A percentile compares a stretch with the other conserved stretches of the same genome.
phyloP scores from a whole-genome alignment of 169 alveolate genomes.

The Plasmodium cynomolgi region DNA sequence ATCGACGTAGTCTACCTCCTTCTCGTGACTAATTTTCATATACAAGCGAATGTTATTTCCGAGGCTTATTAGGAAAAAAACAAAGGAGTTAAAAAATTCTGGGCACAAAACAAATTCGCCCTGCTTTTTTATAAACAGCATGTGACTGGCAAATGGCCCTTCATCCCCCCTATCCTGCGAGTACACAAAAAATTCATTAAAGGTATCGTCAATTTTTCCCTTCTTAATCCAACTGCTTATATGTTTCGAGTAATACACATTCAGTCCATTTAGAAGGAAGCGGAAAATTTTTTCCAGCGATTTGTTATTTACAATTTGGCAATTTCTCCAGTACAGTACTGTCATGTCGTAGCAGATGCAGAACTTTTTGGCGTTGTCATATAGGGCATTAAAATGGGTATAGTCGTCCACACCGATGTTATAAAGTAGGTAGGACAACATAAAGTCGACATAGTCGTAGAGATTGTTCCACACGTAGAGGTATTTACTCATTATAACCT shows the following conservation, averaged over 20 bases:
- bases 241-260: constrained; percentile 66
- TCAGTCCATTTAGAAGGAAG: constrained; percentile 43
- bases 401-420: constrained; percentile 39
- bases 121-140: constrained; percentile 30
- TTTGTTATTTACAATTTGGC: constrained; percentile 41
- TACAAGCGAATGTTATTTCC: constrained; percentile 66
- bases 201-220: constrained; percentile 54
- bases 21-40: constrained; percentile 69
- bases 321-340: constrained; percentile 63
- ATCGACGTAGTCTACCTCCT: constrained; percentile 49
- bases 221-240: constrained; percentile 71
- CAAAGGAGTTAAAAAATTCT: constrained; percentile 68
- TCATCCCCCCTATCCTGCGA: constrained; percentile 7
- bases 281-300: constrained; percentile 63
- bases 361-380: constrained; percentile 73
- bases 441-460: constrained; percentile 29
- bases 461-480: constrained; percentile 57
- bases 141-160: not conserved
- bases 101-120: constrained; percentile 64
- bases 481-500: constrained; percentile 38
- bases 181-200: constrained; percentile 71
- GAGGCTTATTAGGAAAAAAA: constrained; percentile 45
- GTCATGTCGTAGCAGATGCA: constrained; percentile 66
- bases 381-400: constrained; percentile 24
- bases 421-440: constrained; percentile 63